Evolutionary conservation across 2,329 filamentous ascomycete species (phyloP), one percentile per base, ranked within the genome.

Genomic region (Fusarium verticillioides): DNA sequence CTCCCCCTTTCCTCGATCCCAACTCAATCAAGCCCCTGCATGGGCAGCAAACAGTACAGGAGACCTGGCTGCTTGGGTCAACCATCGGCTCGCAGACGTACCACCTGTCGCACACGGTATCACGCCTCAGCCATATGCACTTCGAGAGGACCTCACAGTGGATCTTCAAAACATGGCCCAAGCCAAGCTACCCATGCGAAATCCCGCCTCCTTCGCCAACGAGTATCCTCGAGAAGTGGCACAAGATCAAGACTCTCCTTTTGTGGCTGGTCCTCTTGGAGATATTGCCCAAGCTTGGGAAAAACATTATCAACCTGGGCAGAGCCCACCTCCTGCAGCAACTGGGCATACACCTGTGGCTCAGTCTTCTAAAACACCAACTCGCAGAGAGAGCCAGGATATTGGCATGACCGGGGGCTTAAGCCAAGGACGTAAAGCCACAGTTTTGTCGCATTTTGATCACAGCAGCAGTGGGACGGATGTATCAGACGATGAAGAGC

Each of bases 121-220:
- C 34, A 66, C 76, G 63, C 67, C 72, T 26, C 66, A 77, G 13
- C 66, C 75, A 3, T 77, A 77, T 62, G 75, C 75, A 18, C 23
- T 72, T 30, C 67, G 75, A 1, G 64, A 63, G 36, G 70, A 73
- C 21, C 59, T 74, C 49, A 75, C 75, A 2, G 54, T 26, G 12
- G 75, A 77, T 46, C 70, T 77, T 16, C 53, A 37, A n/a, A 59
- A 61, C 19, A 40, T 44, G 34, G 58, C 62, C 23, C 15, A 28
- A 42, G 13, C 36, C 15, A 54, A 37, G 5, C 34, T 71, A 3
- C 49, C 26, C 6, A 19, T n/a, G 16, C 62, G 28, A 19, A 28
- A 72, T 36, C 50, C 64, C 7, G 47, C n/a, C 30, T 26, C 44
- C 21, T 75, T 75, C 30, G 34, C 43, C 15, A 42, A 59, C 15